These are phyloP conservation scores for Volvox africanus DNA, from an alignment of 139 green algal genomes.

Conservation along the genomic window DNA sequence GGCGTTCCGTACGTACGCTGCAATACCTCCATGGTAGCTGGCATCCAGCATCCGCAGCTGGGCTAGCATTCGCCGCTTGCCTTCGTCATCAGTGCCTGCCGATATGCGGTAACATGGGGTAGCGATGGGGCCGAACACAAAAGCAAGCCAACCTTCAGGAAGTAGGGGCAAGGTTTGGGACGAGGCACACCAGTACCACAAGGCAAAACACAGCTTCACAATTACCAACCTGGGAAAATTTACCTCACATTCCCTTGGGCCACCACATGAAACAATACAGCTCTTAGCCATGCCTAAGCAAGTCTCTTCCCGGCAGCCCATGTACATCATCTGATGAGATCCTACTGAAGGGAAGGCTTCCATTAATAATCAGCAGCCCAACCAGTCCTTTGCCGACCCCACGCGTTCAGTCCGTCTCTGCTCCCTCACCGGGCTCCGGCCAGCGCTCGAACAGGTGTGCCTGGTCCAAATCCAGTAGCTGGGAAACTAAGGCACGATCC, in stretches of 20 bases:
- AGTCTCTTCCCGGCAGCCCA: no score
- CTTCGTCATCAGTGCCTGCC: conserved; percentile 66
- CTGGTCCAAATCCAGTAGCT: conserved; percentile 54
- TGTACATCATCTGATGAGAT: no score
- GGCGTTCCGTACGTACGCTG: conserved; percentile 91
- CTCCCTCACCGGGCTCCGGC: conserved; percentile 22
- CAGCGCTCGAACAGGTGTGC: conserved; percentile 52
- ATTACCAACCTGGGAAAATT: no score
- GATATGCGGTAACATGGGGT: background rate
- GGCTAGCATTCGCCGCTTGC: conserved; percentile 71
- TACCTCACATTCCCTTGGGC: no score
- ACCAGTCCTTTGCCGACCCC: background rate
- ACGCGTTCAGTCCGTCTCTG: background rate
- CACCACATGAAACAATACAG: no score
- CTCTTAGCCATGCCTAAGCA: no score
- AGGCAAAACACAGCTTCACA: no score
- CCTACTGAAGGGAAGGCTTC: no score
- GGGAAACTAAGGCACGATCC: conserved; percentile 46
- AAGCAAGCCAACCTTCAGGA: no score
- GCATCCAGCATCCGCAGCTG: conserved; percentile 83
- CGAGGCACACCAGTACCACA: no score
- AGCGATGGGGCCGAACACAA: background rate
- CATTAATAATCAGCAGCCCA: no score
- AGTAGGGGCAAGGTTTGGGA: no score
- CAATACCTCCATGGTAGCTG: conserved; percentile 89